A percentile compares a stretch with the other conserved stretches of the same genome.
Conservation (phyloP, 495 filamentous ascomycete genomes). For the Penicillium fimorum region DNA sequence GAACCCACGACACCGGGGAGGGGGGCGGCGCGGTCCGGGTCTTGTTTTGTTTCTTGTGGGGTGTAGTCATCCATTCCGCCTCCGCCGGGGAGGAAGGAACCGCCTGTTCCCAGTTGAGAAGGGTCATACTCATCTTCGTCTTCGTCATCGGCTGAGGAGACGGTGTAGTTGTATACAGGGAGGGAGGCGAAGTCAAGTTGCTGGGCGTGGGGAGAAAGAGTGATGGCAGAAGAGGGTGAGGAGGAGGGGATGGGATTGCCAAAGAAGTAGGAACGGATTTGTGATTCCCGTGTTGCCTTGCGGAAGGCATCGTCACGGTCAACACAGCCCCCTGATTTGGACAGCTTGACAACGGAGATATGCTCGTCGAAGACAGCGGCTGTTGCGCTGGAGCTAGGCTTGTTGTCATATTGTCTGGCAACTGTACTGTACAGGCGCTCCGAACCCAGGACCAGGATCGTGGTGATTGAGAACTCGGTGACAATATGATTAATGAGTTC, state of each 20-base stretch:
- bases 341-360: slow-evolving; percentile 72
- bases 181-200: slow-evolving; percentile 71
- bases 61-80: slow-evolving; percentile 28
- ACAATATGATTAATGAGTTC: slow-evolving; percentile 80
- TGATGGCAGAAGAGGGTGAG: slow-evolving; percentile 52
- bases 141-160: slow-evolving; percentile 44
- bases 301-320: slow-evolving; percentile 75
- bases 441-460: slow-evolving; percentile 80
- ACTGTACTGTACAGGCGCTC: slow-evolving; percentile 78
- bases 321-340: slow-evolving; percentile 86
- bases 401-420: slow-evolving; percentile 65
- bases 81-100: slow-evolving; percentile 50
- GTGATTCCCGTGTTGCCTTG: slow-evolving; percentile 64
- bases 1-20: slow-evolving; percentile 28
- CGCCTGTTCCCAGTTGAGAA: slow-evolving; percentile 37
- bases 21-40: slow-evolving; percentile 20
- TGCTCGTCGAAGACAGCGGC: slow-evolving; percentile 52
- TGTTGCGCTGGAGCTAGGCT: slow-evolving; percentile 54
- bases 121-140: slow-evolving; percentile 49
- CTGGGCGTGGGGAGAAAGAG: slow-evolving; percentile 81
- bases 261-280: slow-evolving; percentile 92
- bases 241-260: slow-evolving; percentile 54
- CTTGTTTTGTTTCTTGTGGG: slow-evolving; percentile 19
- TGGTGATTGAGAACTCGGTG: slow-evolving; percentile 81
- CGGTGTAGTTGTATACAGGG: slow-evolving; percentile 62